Evolutionary conservation across 2,329 filamentous ascomycete genomes (phyloP).

Genomic region (Epichloe amarillans): DNA sequence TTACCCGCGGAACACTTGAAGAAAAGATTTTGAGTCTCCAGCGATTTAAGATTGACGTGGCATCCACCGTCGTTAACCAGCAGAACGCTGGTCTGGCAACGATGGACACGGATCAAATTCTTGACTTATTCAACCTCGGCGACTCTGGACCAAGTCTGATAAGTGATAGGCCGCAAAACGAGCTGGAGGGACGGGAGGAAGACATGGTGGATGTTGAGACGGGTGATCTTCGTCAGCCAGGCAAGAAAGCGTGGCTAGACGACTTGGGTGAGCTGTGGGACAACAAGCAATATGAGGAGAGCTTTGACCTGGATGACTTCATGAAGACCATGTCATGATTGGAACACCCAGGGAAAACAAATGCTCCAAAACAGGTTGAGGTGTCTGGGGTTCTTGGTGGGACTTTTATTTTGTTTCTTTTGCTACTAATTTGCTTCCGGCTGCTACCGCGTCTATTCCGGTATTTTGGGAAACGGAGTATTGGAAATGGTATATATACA

Average conservation of each 20-base stretch:
- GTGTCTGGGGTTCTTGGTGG: neutral
- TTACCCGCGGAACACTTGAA: conserved; percentile 89
- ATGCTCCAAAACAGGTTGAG: neutral
- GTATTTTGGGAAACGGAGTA: neutral
- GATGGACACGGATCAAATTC: conserved; percentile 97
- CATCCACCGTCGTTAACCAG: conserved; percentile 95
- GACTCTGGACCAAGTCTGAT: conserved; percentile 59
- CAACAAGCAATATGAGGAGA: conserved; percentile 93
- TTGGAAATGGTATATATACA: neutral
- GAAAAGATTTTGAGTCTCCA: conserved; percentile 98
- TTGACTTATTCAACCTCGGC: conserved; percentile 88
- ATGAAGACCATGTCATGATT: conserved; percentile 73
- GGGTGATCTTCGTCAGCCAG: conserved; percentile 85
- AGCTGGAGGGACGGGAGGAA: conserved; percentile 51
- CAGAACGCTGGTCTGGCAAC: conserved; percentile 88
- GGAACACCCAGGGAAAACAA: neutral
- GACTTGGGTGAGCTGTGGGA: conserved; percentile 96
- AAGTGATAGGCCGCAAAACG: conserved; percentile 44
- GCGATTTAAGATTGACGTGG: conserved; percentile 98
- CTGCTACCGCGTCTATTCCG: neutral
- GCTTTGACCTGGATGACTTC: conserved; percentile 92
- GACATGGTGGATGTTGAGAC: conserved; percentile 91
- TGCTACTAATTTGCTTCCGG: neutral
- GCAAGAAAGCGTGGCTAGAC: conserved; percentile 91
- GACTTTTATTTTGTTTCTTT: neutral